phyloP scores from a whole-genome alignment of 1,139 yeast genomes.

The Casaregolazyma lundiana region DNA sequence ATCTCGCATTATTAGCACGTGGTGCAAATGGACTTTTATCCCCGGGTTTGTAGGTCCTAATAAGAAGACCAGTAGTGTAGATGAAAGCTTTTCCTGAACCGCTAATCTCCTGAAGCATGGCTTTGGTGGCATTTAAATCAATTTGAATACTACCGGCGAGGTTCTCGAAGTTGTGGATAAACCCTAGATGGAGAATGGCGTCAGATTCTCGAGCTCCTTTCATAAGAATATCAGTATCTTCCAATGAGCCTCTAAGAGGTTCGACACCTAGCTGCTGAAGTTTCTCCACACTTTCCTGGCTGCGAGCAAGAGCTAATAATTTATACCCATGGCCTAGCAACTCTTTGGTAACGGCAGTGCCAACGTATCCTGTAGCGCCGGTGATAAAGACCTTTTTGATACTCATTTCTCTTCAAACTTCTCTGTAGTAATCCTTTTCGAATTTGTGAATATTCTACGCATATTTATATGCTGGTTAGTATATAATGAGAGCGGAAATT shows the following conservation, averaged over 20 bases:
- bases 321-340: slow-evolving; percentile 37
- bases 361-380: slow-evolving; percentile 60
- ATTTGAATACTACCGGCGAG: too few species aligned
- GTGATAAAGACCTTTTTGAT: slow-evolving; percentile 40
- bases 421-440: too few species aligned
- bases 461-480: too few species aligned
- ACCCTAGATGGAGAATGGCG: slow-evolving; percentile 36
- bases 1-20: background rate
- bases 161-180: slow-evolving; percentile 28
- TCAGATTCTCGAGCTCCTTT: slow-evolving; percentile 31
- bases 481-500: too few species aligned
- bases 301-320: slow-evolving; percentile 56
- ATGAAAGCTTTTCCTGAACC: slow-evolving; percentile 25
- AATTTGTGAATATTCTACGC: too few species aligned
- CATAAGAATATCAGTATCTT: slow-evolving; percentile 27
- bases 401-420: background rate
- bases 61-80: slow-evolving; percentile 1
- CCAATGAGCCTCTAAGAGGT: slow-evolving; percentile 26
- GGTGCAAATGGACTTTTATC: background rate
- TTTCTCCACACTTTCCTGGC: slow-evolving; percentile 38
- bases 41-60: background rate
- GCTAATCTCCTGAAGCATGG: slow-evolving; percentile 26
- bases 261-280: slow-evolving; percentile 3
- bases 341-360: slow-evolving; percentile 42
- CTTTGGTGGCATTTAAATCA: too few species aligned